Evolutionary conservation across 2,329 filamentous ascomycete species (phyloP), one percentile per base, ranked within the genome.

Genomic region (Xylariaceae sp.): DNA sequence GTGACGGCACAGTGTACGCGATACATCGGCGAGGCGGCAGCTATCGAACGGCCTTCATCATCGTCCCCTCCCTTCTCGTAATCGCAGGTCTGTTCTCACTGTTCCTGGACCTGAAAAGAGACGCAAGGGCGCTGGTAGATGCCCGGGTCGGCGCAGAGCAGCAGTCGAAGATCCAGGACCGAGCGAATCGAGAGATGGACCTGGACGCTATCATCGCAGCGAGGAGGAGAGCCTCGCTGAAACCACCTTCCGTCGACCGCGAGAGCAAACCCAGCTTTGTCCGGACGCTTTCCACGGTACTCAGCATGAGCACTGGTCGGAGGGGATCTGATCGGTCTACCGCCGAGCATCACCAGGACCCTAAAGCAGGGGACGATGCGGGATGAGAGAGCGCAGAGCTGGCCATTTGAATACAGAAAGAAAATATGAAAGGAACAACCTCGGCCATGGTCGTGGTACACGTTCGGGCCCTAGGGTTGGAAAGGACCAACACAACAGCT

Each of bases 21-120:
- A 80, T 84, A 25, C 67, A 80, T 15, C 65, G 73, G 35, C 51
- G 59, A 22, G 71, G 71, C n/a, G 71, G 76, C 12, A 66, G 67
- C 29, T 77, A 83, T 9, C 75, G 75, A 10, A 70, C 71, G 21
- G 75, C 79, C 0, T 83, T 83, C 53, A 59, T 75, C 19, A 65
- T 88, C 4, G 74, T 84, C 2, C 59, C 81, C 3, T 65, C 58
- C 3, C 53, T 77, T 17, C 60, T 73, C 31, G 60, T 61, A 1
- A 52, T 65, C 16, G 64, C 65, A 14, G 54, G 67, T 21, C 45
- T 63, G 3, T 76, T 72, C 38, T 65, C 72, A 0, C 40, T 69
- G 4, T 73, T 70, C 42, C 52, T 77, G 13, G 60, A 62, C 24
- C 43, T 63, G 17, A 57, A 64, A n/a, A 53, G 46, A 10, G 67